These are phyloP conservation scores for Lindgomyces ingoldianus DNA, from an alignment of 495 filamentous ascomycete genomes.

Conservation along the genomic window DNA sequence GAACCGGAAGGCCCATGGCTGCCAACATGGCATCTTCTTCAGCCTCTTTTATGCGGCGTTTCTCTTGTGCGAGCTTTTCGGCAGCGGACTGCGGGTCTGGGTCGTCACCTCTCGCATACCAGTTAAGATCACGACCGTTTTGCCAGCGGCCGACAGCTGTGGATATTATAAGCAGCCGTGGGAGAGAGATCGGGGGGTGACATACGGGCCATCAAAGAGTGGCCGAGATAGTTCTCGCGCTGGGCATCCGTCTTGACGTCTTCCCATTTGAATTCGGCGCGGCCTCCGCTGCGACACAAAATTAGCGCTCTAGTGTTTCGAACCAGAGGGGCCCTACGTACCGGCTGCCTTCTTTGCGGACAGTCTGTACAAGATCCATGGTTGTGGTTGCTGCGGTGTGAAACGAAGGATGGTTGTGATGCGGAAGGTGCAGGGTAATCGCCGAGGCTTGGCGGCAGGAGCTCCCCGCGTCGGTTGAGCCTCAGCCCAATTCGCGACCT, in stretches of 20 bases:
- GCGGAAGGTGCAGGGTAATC: neutral
- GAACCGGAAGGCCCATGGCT: constrained; percentile 77
- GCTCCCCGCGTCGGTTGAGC: neutral
- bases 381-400: constrained; percentile 17
- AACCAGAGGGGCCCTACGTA: too few species aligned
- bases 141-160: constrained; percentile 91
- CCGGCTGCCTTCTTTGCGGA: constrained; percentile 90
- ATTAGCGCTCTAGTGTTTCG: constrained; percentile 11
- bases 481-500: neutral
- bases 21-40: constrained; percentile 86
- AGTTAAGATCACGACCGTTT: constrained; percentile 77
- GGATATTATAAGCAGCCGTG: constrained; percentile 3
- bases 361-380: constrained; percentile 92
- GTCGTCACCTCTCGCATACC: constrained; percentile 78
- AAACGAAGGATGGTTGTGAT: too few species aligned
- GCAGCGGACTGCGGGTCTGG: constrained; percentile 42
- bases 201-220: constrained; percentile 81
- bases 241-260: constrained; percentile 84
- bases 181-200: constrained; percentile 1
- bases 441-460: neutral
- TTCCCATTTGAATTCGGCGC: constrained; percentile 92
- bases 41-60: constrained; percentile 80
- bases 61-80: constrained; percentile 74
- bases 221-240: constrained; percentile 96
- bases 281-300: constrained; percentile 65